phyloP scores from a whole-genome alignment of 192 early-diverging fungal species.

The Rhizophagus clarus region DNA sequence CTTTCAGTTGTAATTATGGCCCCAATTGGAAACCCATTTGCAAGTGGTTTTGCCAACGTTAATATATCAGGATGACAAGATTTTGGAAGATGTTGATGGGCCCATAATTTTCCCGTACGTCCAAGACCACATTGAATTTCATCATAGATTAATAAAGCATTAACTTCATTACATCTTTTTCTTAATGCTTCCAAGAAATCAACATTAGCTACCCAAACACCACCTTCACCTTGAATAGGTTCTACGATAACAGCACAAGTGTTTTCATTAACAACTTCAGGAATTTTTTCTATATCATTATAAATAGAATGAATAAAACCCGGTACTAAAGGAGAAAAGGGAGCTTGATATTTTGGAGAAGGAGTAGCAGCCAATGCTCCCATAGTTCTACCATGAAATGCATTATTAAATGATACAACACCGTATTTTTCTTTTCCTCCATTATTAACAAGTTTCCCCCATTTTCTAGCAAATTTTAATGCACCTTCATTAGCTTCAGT shows the following conservation, averaged over 20 bases:
- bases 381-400: constrained; percentile 97
- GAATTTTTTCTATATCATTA: constrained; percentile 71
- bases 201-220: constrained; percentile 70
- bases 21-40: constrained; percentile 96
- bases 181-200: constrained; percentile 83
- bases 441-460: constrained; percentile 64
- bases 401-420: constrained; percentile 86
- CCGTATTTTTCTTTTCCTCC: constrained; percentile 61
- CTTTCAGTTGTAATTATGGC: constrained; percentile 78
- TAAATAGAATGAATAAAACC: constrained; percentile 73
- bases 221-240: constrained; percentile 97
- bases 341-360: constrained; percentile 91
- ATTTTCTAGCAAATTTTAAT: constrained; percentile 94
- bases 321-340: constrained; percentile 89
- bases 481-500: constrained; percentile 99
- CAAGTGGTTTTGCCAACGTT: constrained; percentile 96
- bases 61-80: constrained; percentile 85
- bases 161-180: constrained; percentile 78
- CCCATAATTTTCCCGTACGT: constrained; percentile 88
- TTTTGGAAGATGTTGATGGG: constrained; percentile 69
- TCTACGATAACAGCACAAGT: constrained; percentile 95
- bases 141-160: constrained; percentile 92
- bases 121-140: constrained; percentile 97
- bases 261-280: constrained; percentile 68
- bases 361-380: constrained; percentile 95